Evolutionary conservation across 345 rosid species (phyloP), one percentile per base, ranked within the genome.

Genomic region (Passiflora organensis): DNA sequence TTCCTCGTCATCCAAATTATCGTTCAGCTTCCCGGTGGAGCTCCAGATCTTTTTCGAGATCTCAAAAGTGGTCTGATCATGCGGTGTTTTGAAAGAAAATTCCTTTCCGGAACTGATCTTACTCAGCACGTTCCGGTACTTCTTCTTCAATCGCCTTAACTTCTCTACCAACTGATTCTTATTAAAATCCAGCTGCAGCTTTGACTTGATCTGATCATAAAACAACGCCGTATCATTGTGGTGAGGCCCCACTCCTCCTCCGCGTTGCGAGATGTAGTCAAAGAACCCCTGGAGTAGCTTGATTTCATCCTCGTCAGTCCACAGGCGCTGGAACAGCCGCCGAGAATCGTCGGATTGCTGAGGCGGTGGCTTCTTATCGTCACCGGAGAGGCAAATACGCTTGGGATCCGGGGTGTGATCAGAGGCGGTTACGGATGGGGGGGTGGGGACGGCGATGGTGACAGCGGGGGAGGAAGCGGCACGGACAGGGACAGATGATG

Each of bases 251-350:
- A 82, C 0, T 83, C 82, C 50, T 8, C 36, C 16, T 12, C 54
- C 54, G n/a, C 32, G 24, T 17, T 71, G 76, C 32, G 83, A 43
- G 41, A 86, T 67, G 80, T 89, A 93, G 13, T 89, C 89, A 32
- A 84, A 82, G 46, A 93, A 93, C 10, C 99, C 99, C 66, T 84
- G 95, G 15, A 93, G 80, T 38, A 93, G 89, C 84, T 78, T 91
- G 86, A 93, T 93, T 83, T 93, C 99, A 79, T 93, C 99, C 52
- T 89, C 99, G 39, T 93, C 99, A 0, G 99, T 93, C 99, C 99
- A 93, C 23, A 93, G 67, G 54, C 99, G 79, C 67, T 93, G 99
- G 58, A 93, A 93, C 32, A 89, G 74, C 13, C 87, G 79, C 25
- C 96, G 58, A 5, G 96, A 82, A 44, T 87, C 95, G 47, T 88